Evolutionary conservation across 768 basidiomycete genomes (phyloP).

Genomic region (Leucosporidium creatinivorum): DNA sequence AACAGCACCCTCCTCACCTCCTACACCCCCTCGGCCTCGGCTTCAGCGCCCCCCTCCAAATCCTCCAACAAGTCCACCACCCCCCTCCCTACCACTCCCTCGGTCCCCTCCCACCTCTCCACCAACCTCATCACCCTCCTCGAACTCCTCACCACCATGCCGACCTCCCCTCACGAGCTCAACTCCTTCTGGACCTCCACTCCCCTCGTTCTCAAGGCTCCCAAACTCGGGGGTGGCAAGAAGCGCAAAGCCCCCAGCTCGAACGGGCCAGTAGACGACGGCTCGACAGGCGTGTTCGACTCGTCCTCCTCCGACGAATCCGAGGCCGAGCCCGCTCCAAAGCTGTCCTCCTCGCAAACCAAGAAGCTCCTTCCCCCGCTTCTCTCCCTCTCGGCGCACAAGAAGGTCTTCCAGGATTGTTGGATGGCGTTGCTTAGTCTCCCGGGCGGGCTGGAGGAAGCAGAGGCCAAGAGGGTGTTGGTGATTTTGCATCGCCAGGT

Average conservation of each 20-base stretch:
- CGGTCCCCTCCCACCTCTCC: conserved; percentile 11
- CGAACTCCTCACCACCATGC: conserved; percentile 64
- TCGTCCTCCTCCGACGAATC: conserved; percentile 39
- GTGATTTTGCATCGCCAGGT: conserved; percentile 76
- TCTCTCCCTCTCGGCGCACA: conserved; percentile 53
- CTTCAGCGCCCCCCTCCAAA: no score
- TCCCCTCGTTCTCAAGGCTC: conserved; percentile 46
- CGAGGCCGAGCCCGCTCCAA: conserved; percentile 44
- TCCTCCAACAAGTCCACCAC: not conserved
- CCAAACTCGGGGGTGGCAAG: conserved; percentile 36
- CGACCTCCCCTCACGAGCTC: conserved; percentile 59
- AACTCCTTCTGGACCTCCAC: conserved; percentile 74
- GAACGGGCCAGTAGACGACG: conserved; percentile 44
- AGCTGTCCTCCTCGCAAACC: conserved; percentile 45
- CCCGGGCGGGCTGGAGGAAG: conserved; percentile 36
- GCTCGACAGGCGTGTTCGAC: conserved; percentile 53
- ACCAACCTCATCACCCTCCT: conserved; percentile 56
- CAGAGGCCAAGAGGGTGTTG: conserved; percentile 53
- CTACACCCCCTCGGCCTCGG: conserved; percentile 1
- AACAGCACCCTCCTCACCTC: conserved; percentile 37
- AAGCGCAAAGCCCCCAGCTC: conserved; percentile 36
- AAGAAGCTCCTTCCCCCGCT: conserved; percentile 72
- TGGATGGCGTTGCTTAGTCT: conserved; percentile 62
- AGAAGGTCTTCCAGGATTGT: conserved; percentile 68
- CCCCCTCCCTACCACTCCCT: conserved; percentile 40